Evolutionary conservation across 2,329 filamentous ascomycete species (phyloP), one percentile per base, ranked within the genome.

Genomic region (Cadophora sp.): DNA sequence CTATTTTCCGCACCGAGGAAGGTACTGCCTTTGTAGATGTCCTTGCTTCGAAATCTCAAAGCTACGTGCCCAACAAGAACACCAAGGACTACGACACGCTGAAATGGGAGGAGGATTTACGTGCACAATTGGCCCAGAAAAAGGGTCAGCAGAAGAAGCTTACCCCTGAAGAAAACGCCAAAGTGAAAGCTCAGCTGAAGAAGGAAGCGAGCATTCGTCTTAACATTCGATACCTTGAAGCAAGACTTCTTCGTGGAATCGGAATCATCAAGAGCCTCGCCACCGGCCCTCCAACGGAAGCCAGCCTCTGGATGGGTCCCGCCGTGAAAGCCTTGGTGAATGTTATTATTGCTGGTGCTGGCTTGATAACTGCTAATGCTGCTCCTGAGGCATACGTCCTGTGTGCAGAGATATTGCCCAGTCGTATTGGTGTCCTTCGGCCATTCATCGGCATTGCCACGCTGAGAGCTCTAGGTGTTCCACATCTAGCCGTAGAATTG

Each of bases 71-170:
- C 3, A 91, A 94, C 80, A 98, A 97, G 81, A 97, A 93, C 75
- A 91, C 89, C 60, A 97, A 97, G 79, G 96, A 98, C 78, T 97
- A 97, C 75, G 93, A 99, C 74, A 97, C 93, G 1, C 81, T 97
- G 50, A 97, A 97, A 80, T 99, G 97, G 96, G 96, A 99, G 80
- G 92, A 95, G 78, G 96, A 99, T 72, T 85, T 99, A 8, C 87
- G 94, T 67, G 86, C 89, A 48, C 93, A 97, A 75, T 81, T 99
- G 50, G 94, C 94, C n/a, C 86, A 92, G 77, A 99, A 98, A 83
- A 97, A 95, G 79, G 95, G 95, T 0, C 88, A 92, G 69, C 89
- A 93, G 74, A 95, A 94, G 82, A 99, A 97, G 80, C 87, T 98
- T 11, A 96, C 93, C 0, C 81, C 92, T 0, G 96, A 98, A 43